A percentile compares a stretch with the other conserved stretches of the same genome.
phyloP scores from a whole-genome alignment of 225 moss, liverwort and hornwort genomes.

The Sphagnum contortum region DNA sequence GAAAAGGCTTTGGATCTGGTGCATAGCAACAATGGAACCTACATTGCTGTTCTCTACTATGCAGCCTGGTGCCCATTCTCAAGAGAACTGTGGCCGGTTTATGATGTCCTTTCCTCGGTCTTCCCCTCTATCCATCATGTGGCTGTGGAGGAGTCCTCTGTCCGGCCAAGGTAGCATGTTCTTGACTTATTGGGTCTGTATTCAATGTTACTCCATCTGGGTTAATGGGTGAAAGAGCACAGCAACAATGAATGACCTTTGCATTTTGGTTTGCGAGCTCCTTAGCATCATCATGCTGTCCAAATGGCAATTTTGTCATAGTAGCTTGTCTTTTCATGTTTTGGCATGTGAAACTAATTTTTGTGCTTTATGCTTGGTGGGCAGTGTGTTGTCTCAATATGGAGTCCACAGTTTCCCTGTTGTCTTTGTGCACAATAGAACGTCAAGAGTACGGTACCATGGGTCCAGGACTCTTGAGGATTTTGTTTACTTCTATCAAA shows the following conservation, averaged over 20 bases:
- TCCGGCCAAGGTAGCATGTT: constrained; percentile 36
- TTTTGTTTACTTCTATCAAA: constrained; percentile 41
- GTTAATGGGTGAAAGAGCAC: no score
- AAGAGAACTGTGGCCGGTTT: constrained; percentile 41
- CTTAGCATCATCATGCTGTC: no score
- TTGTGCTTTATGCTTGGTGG: constrained; percentile 1
- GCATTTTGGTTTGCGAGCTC: no score
- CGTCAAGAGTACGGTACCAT: constrained; percentile 44
- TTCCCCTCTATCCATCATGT: constrained; percentile 48
- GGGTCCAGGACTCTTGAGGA: constrained; percentile 36
- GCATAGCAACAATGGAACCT: constrained; percentile 39
- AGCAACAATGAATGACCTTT: no score
- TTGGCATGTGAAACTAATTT: no score
- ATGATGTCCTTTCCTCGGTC: constrained; percentile 32
- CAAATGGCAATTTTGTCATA: no score
- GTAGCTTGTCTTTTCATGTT: neutral
- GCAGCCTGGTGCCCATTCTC: constrained; percentile 64
- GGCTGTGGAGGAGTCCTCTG: constrained; percentile 53
- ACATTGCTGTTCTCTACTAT: constrained; percentile 51
- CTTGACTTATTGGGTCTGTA: no score
- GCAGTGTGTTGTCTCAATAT: constrained; percentile 51
- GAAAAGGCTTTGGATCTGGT: constrained; percentile 50
- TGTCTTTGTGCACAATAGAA: constrained; percentile 48
- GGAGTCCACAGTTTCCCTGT: constrained; percentile 59
- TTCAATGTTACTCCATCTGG: no score